These are phyloP conservation scores for Penicillium sp. DNA, from an alignment of 2,329 filamentous ascomycete genomes.

Conservation along the genomic window DNA sequence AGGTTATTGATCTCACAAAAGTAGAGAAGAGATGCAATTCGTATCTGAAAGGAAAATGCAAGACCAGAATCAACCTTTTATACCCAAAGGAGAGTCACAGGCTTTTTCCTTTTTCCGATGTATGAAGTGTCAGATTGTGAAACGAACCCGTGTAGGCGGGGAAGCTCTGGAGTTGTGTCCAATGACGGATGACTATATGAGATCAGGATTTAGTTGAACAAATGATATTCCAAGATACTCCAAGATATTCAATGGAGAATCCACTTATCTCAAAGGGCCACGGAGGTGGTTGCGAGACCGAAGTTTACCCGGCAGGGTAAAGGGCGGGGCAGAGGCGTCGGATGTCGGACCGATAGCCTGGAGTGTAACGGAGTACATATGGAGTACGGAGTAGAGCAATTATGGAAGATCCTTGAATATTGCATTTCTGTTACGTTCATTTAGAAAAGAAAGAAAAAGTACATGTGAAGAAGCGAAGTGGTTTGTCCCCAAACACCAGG, in stretches of 20 bases:
- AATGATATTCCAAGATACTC: slow-evolving; percentile 5
- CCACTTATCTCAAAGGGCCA: slow-evolving; percentile 20
- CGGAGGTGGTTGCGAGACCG: slow-evolving; percentile 21
- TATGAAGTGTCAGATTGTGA: not conserved
- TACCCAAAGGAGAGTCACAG: not conserved
- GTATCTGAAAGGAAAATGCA: not conserved
- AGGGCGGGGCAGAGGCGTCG: slow-evolving; percentile 8
- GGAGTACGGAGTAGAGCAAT: not conserved
- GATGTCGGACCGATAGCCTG: slow-evolving; percentile 19
- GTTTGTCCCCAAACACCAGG: slow-evolving; percentile 22
- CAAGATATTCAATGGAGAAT: not conserved
- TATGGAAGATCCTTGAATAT: not conserved
- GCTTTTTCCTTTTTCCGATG: not conserved
- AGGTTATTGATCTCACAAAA: not conserved
- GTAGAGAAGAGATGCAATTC: not conserved
- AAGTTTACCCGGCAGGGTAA: slow-evolving; percentile 26
- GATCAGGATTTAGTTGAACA: not conserved
- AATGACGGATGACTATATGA: not conserved
- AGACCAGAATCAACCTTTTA: not conserved
- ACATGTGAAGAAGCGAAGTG: slow-evolving; percentile 14
- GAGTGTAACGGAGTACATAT: not conserved
- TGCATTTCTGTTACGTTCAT: slow-evolving; percentile 2
- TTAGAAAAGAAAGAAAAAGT: slow-evolving; percentile 9
- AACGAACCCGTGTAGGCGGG: not conserved
- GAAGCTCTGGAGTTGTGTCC: not conserved